These are phyloP conservation scores for Ciborinia camelliae DNA, from an alignment of 2,329 filamentous ascomycete genomes.

Conservation along the genomic window DNA sequence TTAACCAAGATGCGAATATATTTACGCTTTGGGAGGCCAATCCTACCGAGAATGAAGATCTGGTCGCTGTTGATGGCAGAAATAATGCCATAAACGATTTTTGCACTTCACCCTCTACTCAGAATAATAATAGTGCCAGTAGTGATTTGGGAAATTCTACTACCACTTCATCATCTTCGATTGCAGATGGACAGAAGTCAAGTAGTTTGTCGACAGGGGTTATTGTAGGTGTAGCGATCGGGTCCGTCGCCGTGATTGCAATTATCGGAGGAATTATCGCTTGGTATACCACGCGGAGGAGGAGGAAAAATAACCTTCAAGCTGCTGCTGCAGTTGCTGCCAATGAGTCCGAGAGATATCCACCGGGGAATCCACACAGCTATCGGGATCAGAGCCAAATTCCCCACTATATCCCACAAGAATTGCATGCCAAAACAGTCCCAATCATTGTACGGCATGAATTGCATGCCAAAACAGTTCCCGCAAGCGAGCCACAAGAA, in stretches of 20 bases:
- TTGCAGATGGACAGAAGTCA: background rate
- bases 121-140: background rate
- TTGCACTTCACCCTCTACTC: slow-evolving; percentile 7
- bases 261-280: background rate
- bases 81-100: slow-evolving; percentile 2
- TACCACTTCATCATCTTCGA: background rate
- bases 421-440: background rate
- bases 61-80: slow-evolving; percentile 8
- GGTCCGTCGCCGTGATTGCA: background rate
- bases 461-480: background rate
- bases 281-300: background rate
- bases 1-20: slow-evolving; percentile 11
- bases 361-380: background rate
- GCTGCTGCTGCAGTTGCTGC: background rate
- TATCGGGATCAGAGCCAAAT: background rate
- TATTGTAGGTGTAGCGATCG: slow-evolving; percentile 8
- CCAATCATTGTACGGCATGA: background rate
- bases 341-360: background rate
- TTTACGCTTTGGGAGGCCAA: slow-evolving; percentile 18
- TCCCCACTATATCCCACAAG: background rate
- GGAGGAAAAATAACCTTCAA: background rate
- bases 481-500: background rate
- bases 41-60: slow-evolving; percentile 11
- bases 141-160: background rate
- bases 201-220: background rate